Evolutionary conservation across 495 filamentous ascomycete genomes (phyloP).

Genomic region (Talaromyces stipitatus): DNA sequence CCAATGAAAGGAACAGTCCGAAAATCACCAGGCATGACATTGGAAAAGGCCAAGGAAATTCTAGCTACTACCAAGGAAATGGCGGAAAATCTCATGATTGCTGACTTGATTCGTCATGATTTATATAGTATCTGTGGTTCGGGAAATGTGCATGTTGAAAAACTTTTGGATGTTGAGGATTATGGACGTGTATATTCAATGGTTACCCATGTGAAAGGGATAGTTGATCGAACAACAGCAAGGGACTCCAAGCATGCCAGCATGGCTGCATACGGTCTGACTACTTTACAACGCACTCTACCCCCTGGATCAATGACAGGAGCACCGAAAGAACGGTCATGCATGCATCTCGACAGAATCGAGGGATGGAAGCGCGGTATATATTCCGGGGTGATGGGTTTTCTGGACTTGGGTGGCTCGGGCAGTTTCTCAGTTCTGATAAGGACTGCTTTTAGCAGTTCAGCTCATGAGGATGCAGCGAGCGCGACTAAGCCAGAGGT

Average conservation of each 20-base stretch:
- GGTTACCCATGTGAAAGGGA: slow-evolving; percentile 76
- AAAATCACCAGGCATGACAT: slow-evolving; percentile 57
- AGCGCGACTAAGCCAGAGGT: slow-evolving; percentile 25
- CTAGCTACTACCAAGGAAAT: slow-evolving; percentile 78
- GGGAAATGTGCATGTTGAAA: slow-evolving; percentile 53
- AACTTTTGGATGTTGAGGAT: slow-evolving; percentile 81
- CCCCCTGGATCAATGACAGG: slow-evolving; percentile 95
- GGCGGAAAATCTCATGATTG: slow-evolving; percentile 97
- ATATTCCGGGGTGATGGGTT: slow-evolving; percentile 86
- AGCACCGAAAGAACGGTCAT: slow-evolving; percentile 84
- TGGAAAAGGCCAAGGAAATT: slow-evolving; percentile 58
- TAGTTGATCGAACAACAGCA: slow-evolving; percentile 34
- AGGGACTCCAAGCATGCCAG: slow-evolving; percentile 24
- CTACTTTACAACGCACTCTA: slow-evolving; percentile 67
- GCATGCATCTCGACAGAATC: slow-evolving; percentile 65
- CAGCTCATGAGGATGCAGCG: slow-evolving; percentile 43
- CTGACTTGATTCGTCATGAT: slow-evolving; percentile 89
- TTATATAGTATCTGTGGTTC: slow-evolving; percentile 71
- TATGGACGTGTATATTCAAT: slow-evolving; percentile 85
- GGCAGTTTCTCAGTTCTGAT: slow-evolving; percentile 89
- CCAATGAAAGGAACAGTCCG: slow-evolving; percentile 96
- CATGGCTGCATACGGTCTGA: slow-evolving; percentile 52
- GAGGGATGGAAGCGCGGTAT: slow-evolving; percentile 64
- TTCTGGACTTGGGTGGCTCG: slow-evolving; percentile 74
- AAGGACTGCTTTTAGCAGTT: slow-evolving; percentile 60